A percentile compares a stretch with the other conserved stretches of the same genome.
phyloP scores from a whole-genome alignment of 352 stramenopile genomes.

The Saprolegnia parasitica region DNA sequence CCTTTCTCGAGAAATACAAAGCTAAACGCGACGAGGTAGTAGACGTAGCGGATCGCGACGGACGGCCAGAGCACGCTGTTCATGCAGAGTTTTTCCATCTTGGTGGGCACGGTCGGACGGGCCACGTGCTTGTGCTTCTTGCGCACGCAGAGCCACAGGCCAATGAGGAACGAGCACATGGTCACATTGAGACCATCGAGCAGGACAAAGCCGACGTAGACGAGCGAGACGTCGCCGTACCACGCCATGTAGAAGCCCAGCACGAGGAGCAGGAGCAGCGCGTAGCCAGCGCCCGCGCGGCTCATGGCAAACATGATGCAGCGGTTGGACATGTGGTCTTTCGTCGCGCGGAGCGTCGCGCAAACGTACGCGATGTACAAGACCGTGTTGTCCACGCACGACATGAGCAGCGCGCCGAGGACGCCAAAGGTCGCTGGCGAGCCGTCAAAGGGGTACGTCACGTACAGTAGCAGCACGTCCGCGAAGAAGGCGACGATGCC shows the following conservation, averaged over 20 bases:
- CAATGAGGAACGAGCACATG: constrained; percentile 19
- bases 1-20: constrained; percentile 24
- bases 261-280: not conserved
- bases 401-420: constrained; percentile 26
- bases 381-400: constrained; percentile 17
- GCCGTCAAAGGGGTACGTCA: constrained; percentile 13
- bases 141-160: constrained; percentile 25
- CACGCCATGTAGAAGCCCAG: constrained; percentile 12
- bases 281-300: constrained; percentile 18
- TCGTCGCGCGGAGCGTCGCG: constrained; percentile 16
- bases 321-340: constrained; percentile 18
- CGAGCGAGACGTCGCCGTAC: not conserved
- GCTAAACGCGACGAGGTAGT: constrained; percentile 23
- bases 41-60: constrained; percentile 18
- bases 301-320: constrained; percentile 28
- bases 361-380: constrained; percentile 25
- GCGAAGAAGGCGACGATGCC: constrained; percentile 23
- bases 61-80: constrained; percentile 24
- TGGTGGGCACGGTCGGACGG: constrained; percentile 13
- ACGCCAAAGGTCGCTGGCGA: constrained; percentile 3
- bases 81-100: constrained; percentile 18
- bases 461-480: constrained; percentile 22
- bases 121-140: constrained; percentile 27
- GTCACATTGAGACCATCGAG: constrained; percentile 21
- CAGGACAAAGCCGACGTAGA: constrained; percentile 5